phyloP scores from a whole-genome alignment of 345 rosid species.

The Excoecaria agallocha region DNA sequence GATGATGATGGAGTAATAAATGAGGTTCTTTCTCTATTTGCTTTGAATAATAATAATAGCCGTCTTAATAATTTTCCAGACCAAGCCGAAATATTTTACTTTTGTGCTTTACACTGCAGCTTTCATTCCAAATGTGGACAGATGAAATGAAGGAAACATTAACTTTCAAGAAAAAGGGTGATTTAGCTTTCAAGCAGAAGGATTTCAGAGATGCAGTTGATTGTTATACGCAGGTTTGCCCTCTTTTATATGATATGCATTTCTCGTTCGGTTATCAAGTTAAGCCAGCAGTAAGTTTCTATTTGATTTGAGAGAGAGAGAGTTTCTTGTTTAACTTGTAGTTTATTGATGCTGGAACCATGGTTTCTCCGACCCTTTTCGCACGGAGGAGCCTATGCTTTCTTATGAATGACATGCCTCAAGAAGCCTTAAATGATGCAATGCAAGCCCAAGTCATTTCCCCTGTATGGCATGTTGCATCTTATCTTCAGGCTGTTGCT shows the following conservation, averaged over 20 bases:
- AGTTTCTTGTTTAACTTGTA: slow-evolving; percentile 28
- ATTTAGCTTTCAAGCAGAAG: slow-evolving; percentile 77
- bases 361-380: slow-evolving; percentile 79
- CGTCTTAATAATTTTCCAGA: not conserved
- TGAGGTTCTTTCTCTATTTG: slow-evolving; percentile 54
- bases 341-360: slow-evolving; percentile 83
- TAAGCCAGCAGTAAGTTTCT: not conserved
- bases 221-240: slow-evolving; percentile 70
- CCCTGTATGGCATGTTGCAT: slow-evolving; percentile 82
- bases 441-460: slow-evolving; percentile 87
- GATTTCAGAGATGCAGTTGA: slow-evolving; percentile 64
- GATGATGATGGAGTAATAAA: slow-evolving; percentile 86
- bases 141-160: slow-evolving; percentile 90
- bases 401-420: slow-evolving; percentile 75
- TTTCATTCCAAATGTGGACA: slow-evolving; percentile 98
- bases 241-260: not conserved
- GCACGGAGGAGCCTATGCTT: slow-evolving; percentile 78
- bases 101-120: slow-evolving; percentile 42
- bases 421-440: slow-evolving; percentile 75
- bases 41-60: not conserved
- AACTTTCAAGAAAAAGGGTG: slow-evolving; percentile 84
- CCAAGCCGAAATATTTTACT: not conserved
- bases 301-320: not conserved
- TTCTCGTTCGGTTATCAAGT: not conserved
- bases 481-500: slow-evolving; percentile 86